Conservation (phyloP, 306 rosid genomes). For the Cyamopsis tetragonoloba region DNA sequence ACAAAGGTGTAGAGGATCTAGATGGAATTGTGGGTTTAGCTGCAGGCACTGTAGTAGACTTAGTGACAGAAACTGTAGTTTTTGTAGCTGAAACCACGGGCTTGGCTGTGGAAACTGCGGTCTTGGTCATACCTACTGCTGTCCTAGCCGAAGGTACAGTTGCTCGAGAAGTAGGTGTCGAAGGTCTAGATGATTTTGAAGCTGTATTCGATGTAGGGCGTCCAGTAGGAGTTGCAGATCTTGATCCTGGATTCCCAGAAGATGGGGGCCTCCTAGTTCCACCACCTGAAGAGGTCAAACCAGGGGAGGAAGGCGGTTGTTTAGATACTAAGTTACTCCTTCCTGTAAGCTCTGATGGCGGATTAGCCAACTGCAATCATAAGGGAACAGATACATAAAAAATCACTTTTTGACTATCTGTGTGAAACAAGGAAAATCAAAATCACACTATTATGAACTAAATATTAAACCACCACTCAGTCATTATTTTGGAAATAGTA, state of each 20-base stretch:
- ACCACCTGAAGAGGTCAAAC: constrained; percentile 63
- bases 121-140: constrained; percentile 36
- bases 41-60: constrained; percentile 38
- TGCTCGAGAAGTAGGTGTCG: constrained; percentile 86
- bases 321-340: constrained; percentile 59
- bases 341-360: constrained; percentile 55
- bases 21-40: constrained; percentile 50
- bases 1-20: constrained; percentile 81
- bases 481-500: background rate
- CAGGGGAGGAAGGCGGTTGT: constrained; percentile 68
- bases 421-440: constrained; percentile 4
- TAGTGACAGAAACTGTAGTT: constrained; percentile 30
- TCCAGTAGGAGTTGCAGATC: constrained; percentile 84
- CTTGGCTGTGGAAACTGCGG: constrained; percentile 49
- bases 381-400: constrained; percentile 31
- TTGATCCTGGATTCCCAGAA: constrained; percentile 81
- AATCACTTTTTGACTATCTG: constrained; percentile 17
- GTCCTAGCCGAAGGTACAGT: constrained; percentile 52
- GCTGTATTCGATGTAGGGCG: constrained; percentile 55
- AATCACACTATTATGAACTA: background rate
- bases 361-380: constrained; percentile 66
- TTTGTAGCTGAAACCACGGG: constrained; percentile 41
- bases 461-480: background rate
- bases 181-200: constrained; percentile 73
- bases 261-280: constrained; percentile 73